Evolutionary conservation across 2,329 filamentous ascomycete genomes (phyloP).

Genomic region (Diaporthe velutina): DNA sequence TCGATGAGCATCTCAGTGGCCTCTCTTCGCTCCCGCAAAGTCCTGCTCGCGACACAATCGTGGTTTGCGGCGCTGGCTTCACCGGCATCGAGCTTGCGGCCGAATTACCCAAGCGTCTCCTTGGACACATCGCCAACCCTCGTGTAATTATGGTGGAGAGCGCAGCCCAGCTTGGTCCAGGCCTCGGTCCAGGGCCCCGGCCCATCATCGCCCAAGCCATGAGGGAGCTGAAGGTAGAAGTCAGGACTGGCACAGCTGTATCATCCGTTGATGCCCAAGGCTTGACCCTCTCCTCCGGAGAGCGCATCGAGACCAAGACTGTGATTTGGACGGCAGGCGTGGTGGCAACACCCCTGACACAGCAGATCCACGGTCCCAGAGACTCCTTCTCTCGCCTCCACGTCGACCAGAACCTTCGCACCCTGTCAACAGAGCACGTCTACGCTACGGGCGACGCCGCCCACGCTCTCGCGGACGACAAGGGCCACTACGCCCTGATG

Average conservation of each 20-base stretch:
- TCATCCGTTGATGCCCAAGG: slow-evolving; percentile 8
- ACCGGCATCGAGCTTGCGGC: slow-evolving; percentile 14
- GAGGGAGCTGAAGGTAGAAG: not conserved
- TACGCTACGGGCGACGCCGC: not conserved
- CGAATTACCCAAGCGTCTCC: slow-evolving; percentile 10
- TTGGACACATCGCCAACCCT: not conserved
- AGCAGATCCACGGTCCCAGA: not conserved
- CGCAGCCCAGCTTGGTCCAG: not conserved
- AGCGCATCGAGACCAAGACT: slow-evolving; percentile 7
- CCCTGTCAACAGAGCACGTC: not conserved
- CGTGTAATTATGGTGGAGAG: slow-evolving; percentile 3
- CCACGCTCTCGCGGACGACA: not conserved
- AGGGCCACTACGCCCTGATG: slow-evolving; percentile 3
- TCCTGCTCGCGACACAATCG: slow-evolving; percentile 2
- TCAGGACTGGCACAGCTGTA: not conserved
- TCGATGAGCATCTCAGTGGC: not conserved
- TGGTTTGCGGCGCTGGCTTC: slow-evolving; percentile 4
- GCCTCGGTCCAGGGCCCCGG: not conserved
- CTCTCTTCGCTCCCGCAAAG: not conserved
- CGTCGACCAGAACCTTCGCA: not conserved
- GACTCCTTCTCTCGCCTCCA: not conserved
- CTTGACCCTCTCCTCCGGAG: not conserved
- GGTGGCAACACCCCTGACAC: slow-evolving; percentile 2
- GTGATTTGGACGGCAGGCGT: slow-evolving; percentile 7
- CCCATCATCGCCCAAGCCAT: slow-evolving; percentile 2